Evolutionary conservation across 2,329 filamentous ascomycete genomes (phyloP).

Genomic region (Aspergillus piperis): DNA sequence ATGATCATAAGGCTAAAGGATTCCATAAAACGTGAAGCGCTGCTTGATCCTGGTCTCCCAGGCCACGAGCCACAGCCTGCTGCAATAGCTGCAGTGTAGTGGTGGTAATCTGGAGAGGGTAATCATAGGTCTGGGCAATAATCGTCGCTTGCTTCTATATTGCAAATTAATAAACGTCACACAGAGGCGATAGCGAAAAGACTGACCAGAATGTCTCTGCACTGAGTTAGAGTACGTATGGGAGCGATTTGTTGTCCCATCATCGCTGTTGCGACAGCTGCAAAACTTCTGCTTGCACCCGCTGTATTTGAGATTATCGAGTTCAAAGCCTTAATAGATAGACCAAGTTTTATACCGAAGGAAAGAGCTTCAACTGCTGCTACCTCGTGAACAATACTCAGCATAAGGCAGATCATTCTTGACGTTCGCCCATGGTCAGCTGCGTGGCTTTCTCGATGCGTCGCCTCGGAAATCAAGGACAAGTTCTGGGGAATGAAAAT

Average conservation of each 20-base stretch:
- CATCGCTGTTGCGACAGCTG: neutral
- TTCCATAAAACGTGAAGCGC: neutral
- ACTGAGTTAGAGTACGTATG: neutral
- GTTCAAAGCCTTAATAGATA: neutral
- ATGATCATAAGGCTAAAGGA: neutral
- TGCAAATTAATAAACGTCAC: neutral
- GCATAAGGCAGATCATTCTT: neutral
- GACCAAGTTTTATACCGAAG: neutral
- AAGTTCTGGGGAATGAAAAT: neutral
- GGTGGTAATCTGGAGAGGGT: neutral
- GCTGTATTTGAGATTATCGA: neutral
- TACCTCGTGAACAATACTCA: neutral
- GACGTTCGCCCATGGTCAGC: neutral
- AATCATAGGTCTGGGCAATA: neutral
- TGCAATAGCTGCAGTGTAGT: neutral
- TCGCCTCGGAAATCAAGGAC: neutral
- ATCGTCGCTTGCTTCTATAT: neutral
- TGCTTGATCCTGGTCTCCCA: neutral
- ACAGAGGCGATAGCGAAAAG: neutral
- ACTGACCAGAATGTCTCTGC: neutral
- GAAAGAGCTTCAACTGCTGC: neutral
- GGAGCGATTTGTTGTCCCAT: neutral
- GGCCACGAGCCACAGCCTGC: neutral
- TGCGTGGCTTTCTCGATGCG: neutral
- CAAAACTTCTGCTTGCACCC: neutral